Percentiles rank a stretch among this genome's conserved stretches.
Conservation (phyloP, 2,329 filamentous ascomycete genomes). For the Nannizzia gypsea region DNA sequence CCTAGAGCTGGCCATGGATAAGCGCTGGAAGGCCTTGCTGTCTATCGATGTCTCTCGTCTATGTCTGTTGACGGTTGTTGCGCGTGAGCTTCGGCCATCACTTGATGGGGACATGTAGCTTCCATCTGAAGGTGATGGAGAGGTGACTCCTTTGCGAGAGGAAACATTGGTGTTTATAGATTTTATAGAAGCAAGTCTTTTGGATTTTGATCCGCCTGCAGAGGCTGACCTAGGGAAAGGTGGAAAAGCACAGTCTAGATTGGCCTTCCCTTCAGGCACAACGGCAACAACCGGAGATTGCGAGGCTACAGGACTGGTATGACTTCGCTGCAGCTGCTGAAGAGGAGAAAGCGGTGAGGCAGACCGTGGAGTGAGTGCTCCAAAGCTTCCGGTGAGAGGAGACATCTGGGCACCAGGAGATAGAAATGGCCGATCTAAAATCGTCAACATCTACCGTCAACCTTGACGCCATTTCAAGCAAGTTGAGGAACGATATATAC, state of each 20-base stretch:
- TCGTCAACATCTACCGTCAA: background rate
- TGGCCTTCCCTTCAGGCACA: slow-evolving; percentile 21
- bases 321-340: slow-evolving; percentile 26
- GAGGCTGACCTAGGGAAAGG: slow-evolving; percentile 39
- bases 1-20: slow-evolving; percentile 12
- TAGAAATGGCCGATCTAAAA: slow-evolving; percentile 31
- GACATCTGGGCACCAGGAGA: slow-evolving; percentile 49
- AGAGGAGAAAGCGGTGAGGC: slow-evolving; percentile 51
- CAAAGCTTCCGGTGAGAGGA: background rate
- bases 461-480: background rate
- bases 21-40: slow-evolving; percentile 13
- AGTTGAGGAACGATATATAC: slow-evolving; percentile 19
- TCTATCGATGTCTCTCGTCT: slow-evolving; percentile 15
- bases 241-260: slow-evolving; percentile 43
- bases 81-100: background rate
- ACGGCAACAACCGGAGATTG: slow-evolving; percentile 35
- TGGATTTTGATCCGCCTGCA: slow-evolving; percentile 11
- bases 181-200: slow-evolving; percentile 2
- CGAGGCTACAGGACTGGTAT: slow-evolving; percentile 29
- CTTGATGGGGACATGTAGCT: background rate
- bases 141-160: background rate
- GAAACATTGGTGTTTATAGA: slow-evolving; percentile 4
- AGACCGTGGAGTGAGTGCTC: slow-evolving; percentile 41
- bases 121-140: background rate
- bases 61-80: slow-evolving; percentile 7